These are phyloP conservation scores for Cyclotella kingstonii DNA, from an alignment of 108 stramenopile genomes.

Conservation along the genomic window DNA sequence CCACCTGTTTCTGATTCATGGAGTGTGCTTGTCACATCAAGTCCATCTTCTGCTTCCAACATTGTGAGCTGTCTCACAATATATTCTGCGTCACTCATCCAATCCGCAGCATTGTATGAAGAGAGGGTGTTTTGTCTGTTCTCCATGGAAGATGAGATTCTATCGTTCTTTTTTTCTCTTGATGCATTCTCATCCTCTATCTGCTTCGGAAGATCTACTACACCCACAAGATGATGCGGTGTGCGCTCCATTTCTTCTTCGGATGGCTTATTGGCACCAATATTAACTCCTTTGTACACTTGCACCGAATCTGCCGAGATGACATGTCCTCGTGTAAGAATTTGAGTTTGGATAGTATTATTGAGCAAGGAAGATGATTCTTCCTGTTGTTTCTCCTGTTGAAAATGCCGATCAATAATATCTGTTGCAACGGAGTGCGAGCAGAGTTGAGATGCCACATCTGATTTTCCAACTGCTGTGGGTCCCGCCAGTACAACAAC, in stretches of 20 bases:
- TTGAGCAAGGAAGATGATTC: not conserved
- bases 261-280: slow-evolving; percentile 96
- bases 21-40: too few species aligned
- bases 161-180: not conserved
- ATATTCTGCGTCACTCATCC: slow-evolving; percentile 73
- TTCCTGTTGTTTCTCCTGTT: slow-evolving; percentile 16
- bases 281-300: slow-evolving; percentile 84
- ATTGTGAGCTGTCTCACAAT: slow-evolving; percentile 50
- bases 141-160: not conserved
- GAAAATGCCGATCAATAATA: slow-evolving; percentile 11
- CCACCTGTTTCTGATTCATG: too few species aligned
- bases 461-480: slow-evolving; percentile 91
- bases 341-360: not conserved
- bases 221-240: slow-evolving; percentile 89
- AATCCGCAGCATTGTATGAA: slow-evolving; percentile 89
- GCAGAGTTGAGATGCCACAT: slow-evolving; percentile 83
- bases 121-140: not conserved
- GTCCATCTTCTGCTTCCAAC: slow-evolving; percentile 5
- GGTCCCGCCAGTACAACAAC: slow-evolving; percentile 89
- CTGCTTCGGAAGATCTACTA: slow-evolving; percentile 57
- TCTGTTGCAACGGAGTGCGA: slow-evolving; percentile 26
- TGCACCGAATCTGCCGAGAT: slow-evolving; percentile 95
- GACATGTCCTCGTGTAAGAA: slow-evolving; percentile 52
- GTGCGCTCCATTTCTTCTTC: slow-evolving; percentile 65
- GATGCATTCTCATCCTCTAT: slow-evolving; percentile 1